Evolutionary conservation across 225 moss, liverwort and hornwort genomes (phyloP).

Genomic region (Polytrichum commune): DNA sequence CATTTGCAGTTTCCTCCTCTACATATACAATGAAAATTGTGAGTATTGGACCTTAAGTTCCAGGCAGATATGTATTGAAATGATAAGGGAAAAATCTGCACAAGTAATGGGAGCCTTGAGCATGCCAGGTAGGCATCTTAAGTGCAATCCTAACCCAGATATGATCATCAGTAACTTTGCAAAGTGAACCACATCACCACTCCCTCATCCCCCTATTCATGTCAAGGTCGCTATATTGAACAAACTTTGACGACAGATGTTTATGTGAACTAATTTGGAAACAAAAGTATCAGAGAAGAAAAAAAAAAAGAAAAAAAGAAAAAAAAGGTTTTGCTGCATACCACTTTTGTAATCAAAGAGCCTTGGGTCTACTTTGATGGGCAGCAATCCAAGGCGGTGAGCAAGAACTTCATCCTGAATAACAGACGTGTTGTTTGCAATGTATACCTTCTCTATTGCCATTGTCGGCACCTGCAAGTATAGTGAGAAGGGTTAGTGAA

Average conservation of each 20-base stretch:
- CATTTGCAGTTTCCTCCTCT: conserved; percentile 94
- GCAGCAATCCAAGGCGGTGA: conserved; percentile 91
- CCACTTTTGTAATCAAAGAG: conserved; percentile 80
- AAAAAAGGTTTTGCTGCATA: conserved; percentile 15
- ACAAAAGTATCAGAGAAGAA: too few relatives aligned
- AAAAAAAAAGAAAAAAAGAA: too few relatives aligned
- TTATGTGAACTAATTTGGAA: too few relatives aligned
- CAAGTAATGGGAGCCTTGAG: neutral
- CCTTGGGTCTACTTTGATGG: conserved; percentile 80
- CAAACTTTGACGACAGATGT: too few relatives aligned
- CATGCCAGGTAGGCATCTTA: neutral
- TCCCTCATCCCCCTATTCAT: too few relatives aligned
- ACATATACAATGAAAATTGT: conserved; percentile 8
- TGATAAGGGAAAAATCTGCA: conserved; percentile 7
- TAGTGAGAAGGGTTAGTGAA: neutral
- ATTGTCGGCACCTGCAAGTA: conserved; percentile 90
- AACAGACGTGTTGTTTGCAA: conserved; percentile 97
- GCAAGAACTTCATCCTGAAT: conserved; percentile 99
- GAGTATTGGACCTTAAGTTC: conserved; percentile 11
- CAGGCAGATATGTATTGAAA: conserved; percentile 1
- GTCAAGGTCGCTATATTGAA: too few relatives aligned
- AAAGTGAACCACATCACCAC: too few relatives aligned
- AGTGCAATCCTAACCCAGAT: too few relatives aligned
- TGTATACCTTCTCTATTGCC: conserved; percentile 97
- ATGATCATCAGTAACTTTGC: too few relatives aligned